Evolutionary conservation across 169 alveolate species (phyloP).

Genomic region (Hammondia hammondi): DNA sequence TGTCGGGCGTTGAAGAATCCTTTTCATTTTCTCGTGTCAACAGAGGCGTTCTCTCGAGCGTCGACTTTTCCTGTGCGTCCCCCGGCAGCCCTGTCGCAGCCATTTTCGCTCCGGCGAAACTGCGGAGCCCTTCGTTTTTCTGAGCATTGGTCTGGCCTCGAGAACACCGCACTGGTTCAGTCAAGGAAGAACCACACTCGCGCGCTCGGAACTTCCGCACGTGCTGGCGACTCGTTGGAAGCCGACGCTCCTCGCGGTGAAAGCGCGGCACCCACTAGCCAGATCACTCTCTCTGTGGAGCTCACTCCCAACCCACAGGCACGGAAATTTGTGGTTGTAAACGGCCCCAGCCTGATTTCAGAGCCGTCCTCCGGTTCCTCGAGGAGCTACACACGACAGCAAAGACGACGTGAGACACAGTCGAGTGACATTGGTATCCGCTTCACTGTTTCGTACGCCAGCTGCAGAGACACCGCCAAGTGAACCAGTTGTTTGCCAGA

Average conservation of each 20-base stretch:
- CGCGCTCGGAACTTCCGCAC: not conserved
- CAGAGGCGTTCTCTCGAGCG: not conserved
- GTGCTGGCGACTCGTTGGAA: not conserved
- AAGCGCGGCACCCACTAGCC: not conserved
- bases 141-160: not conserved
- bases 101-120: not conserved
- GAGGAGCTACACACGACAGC: not conserved
- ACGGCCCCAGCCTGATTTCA: not conserved
- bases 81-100: not conserved
- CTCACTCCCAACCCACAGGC: conserved; percentile 15
- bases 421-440: not conserved
- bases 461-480: too few relatives aligned
- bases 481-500: too few relatives aligned
- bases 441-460: not conserved
- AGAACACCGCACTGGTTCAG: not conserved
- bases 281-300: not conserved
- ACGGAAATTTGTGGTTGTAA: not conserved
- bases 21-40: not conserved
- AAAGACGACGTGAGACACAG: not conserved
- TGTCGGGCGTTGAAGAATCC: not conserved
- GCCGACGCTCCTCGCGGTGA: not conserved
- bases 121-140: not conserved
- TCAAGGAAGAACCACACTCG: not conserved
- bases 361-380: not conserved
- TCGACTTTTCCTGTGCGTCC: not conserved